These are phyloP conservation scores for Phlyctochytrium planicorne DNA, from an alignment of 192 early-diverging fungal species.

Conservation along the genomic window DNA sequence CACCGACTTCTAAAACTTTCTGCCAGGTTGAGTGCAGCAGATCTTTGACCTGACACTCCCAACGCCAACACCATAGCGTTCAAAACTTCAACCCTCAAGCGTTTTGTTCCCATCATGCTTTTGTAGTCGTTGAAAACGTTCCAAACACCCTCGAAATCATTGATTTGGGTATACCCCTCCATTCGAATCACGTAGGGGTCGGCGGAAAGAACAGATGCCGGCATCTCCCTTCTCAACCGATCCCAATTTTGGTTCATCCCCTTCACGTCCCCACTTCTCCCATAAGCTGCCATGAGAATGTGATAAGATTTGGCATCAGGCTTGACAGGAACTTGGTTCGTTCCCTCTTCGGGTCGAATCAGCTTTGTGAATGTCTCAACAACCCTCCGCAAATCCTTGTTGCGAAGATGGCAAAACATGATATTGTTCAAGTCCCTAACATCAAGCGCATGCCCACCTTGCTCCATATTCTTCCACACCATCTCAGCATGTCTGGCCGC, in stretches of 20 bases:
- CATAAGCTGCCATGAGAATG: constrained; percentile 18
- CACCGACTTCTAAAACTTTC: neutral
- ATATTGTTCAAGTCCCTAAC: constrained; percentile 26
- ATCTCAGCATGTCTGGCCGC: constrained; percentile 20
- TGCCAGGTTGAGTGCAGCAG: neutral
- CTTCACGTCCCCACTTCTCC: neutral
- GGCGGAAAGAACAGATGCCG: constrained; percentile 9
- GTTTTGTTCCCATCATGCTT: neutral
- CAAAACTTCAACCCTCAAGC: neutral
- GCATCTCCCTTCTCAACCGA: neutral
- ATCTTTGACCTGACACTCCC: neutral
- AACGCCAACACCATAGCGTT: neutral
- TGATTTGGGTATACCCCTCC: constrained; percentile 3
- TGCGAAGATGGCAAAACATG: constrained; percentile 17
- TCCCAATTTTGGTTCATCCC: constrained; percentile 2
- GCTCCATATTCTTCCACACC: constrained; percentile 15
- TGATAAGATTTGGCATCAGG: constrained; percentile 20
- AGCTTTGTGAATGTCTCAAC: constrained; percentile 14
- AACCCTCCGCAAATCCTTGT: constrained; percentile 14
- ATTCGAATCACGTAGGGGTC: constrained; percentile 1
- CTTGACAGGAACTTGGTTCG: neutral
- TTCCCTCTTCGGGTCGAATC: constrained; percentile 1
- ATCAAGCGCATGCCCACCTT: constrained; percentile 4
- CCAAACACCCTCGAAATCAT: neutral
- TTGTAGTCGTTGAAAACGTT: neutral